These are phyloP conservation scores for Wickerhamomyces sydowiorum DNA, from an alignment of 805 yeast genomes.

Conservation along the genomic window DNA sequence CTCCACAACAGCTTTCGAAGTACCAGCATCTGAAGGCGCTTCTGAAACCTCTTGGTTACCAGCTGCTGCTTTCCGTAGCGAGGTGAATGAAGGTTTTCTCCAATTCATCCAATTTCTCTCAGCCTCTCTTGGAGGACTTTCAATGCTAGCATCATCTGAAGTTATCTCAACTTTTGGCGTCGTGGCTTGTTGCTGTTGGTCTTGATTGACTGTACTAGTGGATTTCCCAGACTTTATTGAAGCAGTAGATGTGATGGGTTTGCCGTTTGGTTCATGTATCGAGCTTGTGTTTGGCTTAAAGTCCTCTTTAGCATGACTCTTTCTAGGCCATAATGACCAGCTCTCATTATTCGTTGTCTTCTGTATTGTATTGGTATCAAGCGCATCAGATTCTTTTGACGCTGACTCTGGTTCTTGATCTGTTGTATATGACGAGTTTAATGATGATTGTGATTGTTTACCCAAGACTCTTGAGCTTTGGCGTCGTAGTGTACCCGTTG, in stretches of 20 bases:
- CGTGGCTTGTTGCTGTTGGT: background rate
- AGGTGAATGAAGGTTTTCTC: constrained; percentile 19
- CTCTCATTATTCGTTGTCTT: background rate
- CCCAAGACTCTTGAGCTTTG: constrained; percentile 1
- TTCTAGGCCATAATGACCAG: constrained; percentile 3
- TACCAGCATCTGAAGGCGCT: constrained; percentile 5
- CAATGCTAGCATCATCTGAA: background rate
- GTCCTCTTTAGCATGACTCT: background rate
- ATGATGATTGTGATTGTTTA: background rate
- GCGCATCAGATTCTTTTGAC: background rate
- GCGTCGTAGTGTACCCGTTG: background rate
- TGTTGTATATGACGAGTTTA: background rate
- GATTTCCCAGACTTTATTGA: background rate
- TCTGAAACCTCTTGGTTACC: constrained; percentile 1
- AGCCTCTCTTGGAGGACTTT: background rate
- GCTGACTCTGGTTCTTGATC: background rate
- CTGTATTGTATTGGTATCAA: background rate
- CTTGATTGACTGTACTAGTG: background rate
- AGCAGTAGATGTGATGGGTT: background rate
- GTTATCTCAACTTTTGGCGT: background rate
- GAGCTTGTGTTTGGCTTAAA: background rate
- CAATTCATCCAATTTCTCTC: constrained; percentile 16
- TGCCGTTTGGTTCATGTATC: background rate
- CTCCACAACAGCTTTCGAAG: constrained; percentile 6
- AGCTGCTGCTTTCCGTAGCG: constrained; percentile 13